Conservation (phyloP, 352 stramenopile species). For the Phytophthora chlamydospora region DNA sequence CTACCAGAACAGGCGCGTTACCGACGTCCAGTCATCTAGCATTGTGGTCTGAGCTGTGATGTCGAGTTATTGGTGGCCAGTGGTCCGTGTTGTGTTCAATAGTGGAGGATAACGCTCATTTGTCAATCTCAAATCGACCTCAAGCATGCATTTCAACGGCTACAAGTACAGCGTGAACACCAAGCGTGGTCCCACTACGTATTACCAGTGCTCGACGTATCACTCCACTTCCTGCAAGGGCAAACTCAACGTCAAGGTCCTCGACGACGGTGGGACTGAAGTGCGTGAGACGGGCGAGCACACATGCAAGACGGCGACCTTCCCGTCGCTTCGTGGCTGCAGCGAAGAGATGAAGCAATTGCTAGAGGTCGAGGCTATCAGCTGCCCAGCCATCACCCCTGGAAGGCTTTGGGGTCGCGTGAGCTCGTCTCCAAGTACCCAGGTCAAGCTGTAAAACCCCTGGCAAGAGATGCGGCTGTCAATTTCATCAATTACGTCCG, state of each 20-base stretch:
- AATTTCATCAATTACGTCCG: conserved; percentile 13
- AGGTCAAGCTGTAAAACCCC: neutral
- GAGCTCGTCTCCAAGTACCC: conserved; percentile 3
- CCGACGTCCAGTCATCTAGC: neutral
- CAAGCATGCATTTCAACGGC: neutral
- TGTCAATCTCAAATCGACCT: neutral
- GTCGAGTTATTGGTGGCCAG: too few species aligned
- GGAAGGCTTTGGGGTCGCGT: neutral
- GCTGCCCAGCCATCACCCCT: neutral
- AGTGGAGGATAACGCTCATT: too few species aligned
- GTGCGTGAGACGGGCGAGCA: conserved; percentile 2
- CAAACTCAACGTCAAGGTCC: conserved; percentile 3
- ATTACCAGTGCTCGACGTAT: conserved; percentile 3
- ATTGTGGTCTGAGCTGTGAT: neutral
- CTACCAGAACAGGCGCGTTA: neutral
- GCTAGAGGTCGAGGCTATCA: neutral
- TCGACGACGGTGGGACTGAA: neutral
- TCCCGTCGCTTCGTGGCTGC: neutral
- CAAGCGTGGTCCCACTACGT: neutral
- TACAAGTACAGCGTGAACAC: conserved; percentile 3
- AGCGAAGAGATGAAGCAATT: neutral
- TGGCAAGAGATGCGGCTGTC: neutral
- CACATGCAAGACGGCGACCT: neutral
- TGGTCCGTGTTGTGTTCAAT: too few species aligned
- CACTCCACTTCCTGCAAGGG: conserved; percentile 1